Evolutionary conservation across 192 early-diverging fungal species (phyloP).

Genomic region (Lobosporangium transversale): DNA sequence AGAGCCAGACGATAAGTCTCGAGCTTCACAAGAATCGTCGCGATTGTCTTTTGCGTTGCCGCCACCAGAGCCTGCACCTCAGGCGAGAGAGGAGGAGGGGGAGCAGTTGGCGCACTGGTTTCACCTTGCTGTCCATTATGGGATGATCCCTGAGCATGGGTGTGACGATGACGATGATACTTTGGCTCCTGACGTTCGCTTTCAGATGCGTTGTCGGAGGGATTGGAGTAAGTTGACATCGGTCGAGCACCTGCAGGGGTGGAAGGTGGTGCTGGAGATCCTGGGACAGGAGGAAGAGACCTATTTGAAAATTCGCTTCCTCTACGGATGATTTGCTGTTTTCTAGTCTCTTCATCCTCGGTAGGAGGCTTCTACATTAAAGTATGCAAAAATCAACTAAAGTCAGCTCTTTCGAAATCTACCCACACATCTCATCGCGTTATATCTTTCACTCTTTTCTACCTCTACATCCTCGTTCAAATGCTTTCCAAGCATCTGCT

Average conservation of each 20-base stretch:
- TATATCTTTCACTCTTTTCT: too few relatives aligned
- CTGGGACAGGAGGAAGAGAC: slow-evolving; percentile 39
- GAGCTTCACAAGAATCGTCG: slow-evolving; percentile 37
- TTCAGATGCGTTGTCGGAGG: slow-evolving; percentile 26
- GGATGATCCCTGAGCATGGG: background rate
- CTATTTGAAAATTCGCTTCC: slow-evolving; percentile 37
- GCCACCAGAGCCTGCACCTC: slow-evolving; percentile 37
- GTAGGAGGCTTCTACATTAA: slow-evolving; percentile 21
- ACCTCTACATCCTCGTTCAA: slow-evolving; percentile 40
- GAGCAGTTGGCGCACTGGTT: slow-evolving; percentile 28
- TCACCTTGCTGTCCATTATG: background rate
- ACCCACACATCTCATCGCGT: too few relatives aligned
- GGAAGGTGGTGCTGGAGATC: background rate
- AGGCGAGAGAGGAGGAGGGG: slow-evolving; percentile 28
- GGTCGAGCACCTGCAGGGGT: slow-evolving; percentile 10
- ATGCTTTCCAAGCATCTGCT: slow-evolving; percentile 41
- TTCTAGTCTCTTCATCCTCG: slow-evolving; percentile 41
- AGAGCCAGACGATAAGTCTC: slow-evolving; percentile 39
- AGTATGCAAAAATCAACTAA: too few relatives aligned
- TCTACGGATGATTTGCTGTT: slow-evolving; percentile 41
- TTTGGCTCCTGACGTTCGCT: slow-evolving; percentile 11
- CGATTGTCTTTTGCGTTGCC: slow-evolving; percentile 48
- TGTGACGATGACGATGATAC: slow-evolving; percentile 9
- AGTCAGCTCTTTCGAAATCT: too few relatives aligned
- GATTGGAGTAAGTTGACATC: slow-evolving; percentile 39